Base-by-base conservation (phyloP, 768 basidiomycete genomes). In the Psilocybe subaeruginosa region DNA sequence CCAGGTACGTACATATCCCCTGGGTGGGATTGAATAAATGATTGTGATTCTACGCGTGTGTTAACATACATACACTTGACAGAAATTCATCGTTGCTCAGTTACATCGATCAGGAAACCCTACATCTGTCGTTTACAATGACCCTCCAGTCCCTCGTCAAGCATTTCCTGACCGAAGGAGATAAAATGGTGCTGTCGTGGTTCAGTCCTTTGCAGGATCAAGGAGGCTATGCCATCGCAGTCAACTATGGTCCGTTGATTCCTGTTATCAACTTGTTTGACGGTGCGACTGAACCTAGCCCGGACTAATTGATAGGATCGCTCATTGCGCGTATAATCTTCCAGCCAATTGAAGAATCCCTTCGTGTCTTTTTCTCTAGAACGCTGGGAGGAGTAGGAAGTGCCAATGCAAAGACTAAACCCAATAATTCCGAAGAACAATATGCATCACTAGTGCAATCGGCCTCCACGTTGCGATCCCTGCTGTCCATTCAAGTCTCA, bases 131-230 rank as follows among this genome's bases (percentile, higher is more conserved):
- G 0, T 73, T 85, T 54, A 92, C 90, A 0, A 92, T 99, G 86
- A 95, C 94, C 19, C 81, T 81, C 1, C 97, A 99, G 72, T 94
- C 92, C 0, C 64, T 97, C 2, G 81, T 98, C 64, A 99, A 99
- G 73, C 97, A 99, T 73, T 84, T 98, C 64, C 78, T 99, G 29
- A 99, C 97, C 0, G 97, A 99, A 70, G 95, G 93, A 3, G 97
- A 99, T 73, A 94, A 97, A 69, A 77, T 99, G 47, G 83, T 97
- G 9, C 81, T 99, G 16, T 92, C 93, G 0, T 86, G 84, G 71
- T 86, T 93, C 69, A 95, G 94, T 61, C 88, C 91, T 31, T 76
- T 97, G 53, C 79, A 87, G 49, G 91, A 96, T 71, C 95, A 98
- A 74, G 97, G 94, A 3, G 96, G 95, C 1, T 99, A 97, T 72